phyloP scores from a whole-genome alignment of 2,329 filamentous ascomycete species.

The Stagonosporopsis rhizophila region DNA sequence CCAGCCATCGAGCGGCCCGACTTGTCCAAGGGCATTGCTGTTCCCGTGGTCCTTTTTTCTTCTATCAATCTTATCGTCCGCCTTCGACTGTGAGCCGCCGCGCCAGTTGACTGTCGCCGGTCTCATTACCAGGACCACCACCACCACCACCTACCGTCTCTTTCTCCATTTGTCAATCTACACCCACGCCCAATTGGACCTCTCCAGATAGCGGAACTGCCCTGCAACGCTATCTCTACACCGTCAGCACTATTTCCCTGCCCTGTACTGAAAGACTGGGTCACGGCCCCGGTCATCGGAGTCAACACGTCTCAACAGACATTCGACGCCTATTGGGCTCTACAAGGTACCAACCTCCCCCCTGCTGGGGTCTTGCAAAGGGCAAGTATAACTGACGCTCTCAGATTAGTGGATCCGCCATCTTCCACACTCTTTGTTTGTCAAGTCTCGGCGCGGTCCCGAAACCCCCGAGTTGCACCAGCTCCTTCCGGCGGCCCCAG shows the following conservation, averaged over 20 bases:
- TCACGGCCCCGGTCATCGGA: constrained; percentile 10
- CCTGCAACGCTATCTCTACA: constrained; percentile 16
- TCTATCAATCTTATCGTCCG: constrained; percentile 3
- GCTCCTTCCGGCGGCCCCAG: constrained; percentile 13
- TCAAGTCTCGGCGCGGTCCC: constrained; percentile 23
- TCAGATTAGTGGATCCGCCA: constrained; percentile 3
- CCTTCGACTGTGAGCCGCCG: constrained; percentile 11
- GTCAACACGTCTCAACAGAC: constrained; percentile 4
- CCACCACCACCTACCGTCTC: constrained; percentile 5
- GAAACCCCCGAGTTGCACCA: constrained; percentile 20
- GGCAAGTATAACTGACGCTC: constrained; percentile 3
- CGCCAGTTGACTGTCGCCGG: constrained; percentile 12
- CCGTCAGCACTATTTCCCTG: background rate
- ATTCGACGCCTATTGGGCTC: constrained; percentile 9
- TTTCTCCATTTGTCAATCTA: constrained; percentile 4
- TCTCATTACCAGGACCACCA: constrained; percentile 2
- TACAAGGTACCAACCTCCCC: constrained; percentile 14
- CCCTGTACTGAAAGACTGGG: background rate
- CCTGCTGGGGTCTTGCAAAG: background rate
- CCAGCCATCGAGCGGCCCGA: constrained; percentile 22
- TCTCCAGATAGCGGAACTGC: constrained; percentile 26
- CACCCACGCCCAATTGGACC: constrained; percentile 24
- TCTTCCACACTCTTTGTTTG: constrained; percentile 10
- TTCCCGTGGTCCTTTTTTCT: constrained; percentile 19
- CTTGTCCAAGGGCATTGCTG: constrained; percentile 17